These are phyloP conservation scores for Penicillium italicum DNA, from an alignment of 2,329 filamentous ascomycete genomes.

Conservation along the genomic window DNA sequence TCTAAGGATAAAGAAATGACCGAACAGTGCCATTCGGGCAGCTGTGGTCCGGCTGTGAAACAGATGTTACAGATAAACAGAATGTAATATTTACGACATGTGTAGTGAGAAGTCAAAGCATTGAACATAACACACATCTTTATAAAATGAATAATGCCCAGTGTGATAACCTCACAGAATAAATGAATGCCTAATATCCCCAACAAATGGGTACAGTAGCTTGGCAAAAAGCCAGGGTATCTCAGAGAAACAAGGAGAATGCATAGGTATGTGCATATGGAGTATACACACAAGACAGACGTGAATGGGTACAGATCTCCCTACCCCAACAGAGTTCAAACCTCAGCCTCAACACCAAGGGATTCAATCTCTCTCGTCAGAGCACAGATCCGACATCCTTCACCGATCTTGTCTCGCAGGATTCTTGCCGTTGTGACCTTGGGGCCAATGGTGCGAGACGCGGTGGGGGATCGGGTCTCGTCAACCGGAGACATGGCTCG, in stretches of 20 bases:
- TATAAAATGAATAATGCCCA: not conserved
- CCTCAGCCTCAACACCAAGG: slow-evolving; percentile 22
- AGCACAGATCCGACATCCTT: slow-evolving; percentile 41
- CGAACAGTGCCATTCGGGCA: not conserved
- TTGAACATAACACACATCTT: not conserved
- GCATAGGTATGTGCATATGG: slow-evolving; percentile 6
- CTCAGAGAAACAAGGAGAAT: slow-evolving; percentile 9
- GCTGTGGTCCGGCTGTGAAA: not conserved
- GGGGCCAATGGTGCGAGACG: slow-evolving; percentile 63
- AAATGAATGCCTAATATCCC: not conserved
- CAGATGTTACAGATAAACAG: not conserved
- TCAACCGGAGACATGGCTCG: slow-evolving; percentile 26
- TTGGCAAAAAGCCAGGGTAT: slow-evolving; percentile 9
- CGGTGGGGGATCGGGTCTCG: slow-evolving; percentile 26
- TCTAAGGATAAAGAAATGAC: not conserved
- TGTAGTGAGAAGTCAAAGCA: not conserved
- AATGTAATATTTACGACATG: not conserved
- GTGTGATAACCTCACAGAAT: not conserved
- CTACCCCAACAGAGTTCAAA: slow-evolving; percentile 5
- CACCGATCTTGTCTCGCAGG: slow-evolving; percentile 64
- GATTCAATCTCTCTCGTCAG: slow-evolving; percentile 35
- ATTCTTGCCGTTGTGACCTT: slow-evolving; percentile 86
- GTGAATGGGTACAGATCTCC: not conserved
- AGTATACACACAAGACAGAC: slow-evolving; percentile 5
- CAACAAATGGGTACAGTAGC: not conserved